phyloP scores from a whole-genome alignment of 75 land plant genomes.

The Ceratopteris richardii region DNA sequence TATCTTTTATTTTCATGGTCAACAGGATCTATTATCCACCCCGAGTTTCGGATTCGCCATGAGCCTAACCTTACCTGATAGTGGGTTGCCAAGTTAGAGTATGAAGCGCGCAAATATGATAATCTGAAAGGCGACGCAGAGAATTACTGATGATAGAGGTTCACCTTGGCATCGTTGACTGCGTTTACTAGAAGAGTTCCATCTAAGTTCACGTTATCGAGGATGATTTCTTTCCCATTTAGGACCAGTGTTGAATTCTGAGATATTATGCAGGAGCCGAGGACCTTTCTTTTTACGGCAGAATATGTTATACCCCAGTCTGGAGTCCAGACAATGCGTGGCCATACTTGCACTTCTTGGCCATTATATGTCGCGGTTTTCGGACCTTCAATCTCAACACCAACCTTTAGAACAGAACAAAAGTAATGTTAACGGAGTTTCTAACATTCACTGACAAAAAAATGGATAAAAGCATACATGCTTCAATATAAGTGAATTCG shows the following conservation, averaged over 20 bases:
- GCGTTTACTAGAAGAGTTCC: constrained; percentile 62
- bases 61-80: constrained; percentile 49
- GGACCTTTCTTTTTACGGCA: constrained; percentile 57
- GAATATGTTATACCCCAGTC: constrained; percentile 74
- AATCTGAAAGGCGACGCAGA: background rate
- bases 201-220: constrained; percentile 55
- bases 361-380: constrained; percentile 53
- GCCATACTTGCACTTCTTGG: constrained; percentile 95
- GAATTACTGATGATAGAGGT: background rate
- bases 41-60: constrained; percentile 50
- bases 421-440: too few relatives aligned
- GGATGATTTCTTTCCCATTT: constrained; percentile 37
- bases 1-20: constrained; percentile 48
- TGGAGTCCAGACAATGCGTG: constrained; percentile 88
- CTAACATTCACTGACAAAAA: background rate
- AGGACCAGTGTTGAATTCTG: constrained; percentile 70
- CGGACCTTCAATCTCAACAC: constrained; percentile 67
- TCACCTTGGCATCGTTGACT: constrained; percentile 57
- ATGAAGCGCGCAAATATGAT: constrained; percentile 1
- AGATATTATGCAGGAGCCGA: constrained; percentile 42
- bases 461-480: constrained; percentile 41
- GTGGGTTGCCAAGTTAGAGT: too few relatives aligned
- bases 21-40: constrained; percentile 52
- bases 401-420: constrained; percentile 42
- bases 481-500: constrained; percentile 65